Conservation (phyloP, 495 filamentous ascomycete genomes). For the Penicillium salamii region DNA sequence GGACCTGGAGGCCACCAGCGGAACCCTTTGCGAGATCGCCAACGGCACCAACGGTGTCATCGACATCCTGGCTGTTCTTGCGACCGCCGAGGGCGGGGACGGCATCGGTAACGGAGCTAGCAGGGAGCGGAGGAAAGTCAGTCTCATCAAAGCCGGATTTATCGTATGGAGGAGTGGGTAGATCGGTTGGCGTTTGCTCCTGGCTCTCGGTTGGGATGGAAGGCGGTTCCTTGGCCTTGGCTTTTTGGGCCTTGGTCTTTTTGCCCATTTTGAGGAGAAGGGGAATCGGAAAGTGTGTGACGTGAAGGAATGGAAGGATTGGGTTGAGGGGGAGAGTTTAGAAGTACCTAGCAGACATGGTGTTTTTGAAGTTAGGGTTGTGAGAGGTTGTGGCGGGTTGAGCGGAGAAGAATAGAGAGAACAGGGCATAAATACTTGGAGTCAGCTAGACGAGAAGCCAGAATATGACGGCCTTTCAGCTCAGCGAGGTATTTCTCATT, state of each 20-base stretch:
- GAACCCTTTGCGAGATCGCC: background rate
- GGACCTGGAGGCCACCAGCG: conserved; percentile 7
- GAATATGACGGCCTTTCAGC: background rate
- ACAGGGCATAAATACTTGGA: background rate
- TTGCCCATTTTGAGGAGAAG: background rate
- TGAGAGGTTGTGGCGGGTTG: background rate
- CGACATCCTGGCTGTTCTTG: conserved; percentile 8
- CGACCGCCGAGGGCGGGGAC: conserved; percentile 13
- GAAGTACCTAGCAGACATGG: conserved; percentile 14
- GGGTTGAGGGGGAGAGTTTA: background rate
- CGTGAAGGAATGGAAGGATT: background rate
- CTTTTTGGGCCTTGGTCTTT: background rate
- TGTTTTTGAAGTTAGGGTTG: background rate
- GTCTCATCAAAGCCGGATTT: conserved; percentile 13
- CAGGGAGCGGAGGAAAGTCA: conserved; percentile 4
- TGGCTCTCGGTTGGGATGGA: background rate
- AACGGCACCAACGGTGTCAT: conserved; percentile 1
- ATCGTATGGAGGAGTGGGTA: background rate
- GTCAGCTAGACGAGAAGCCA: background rate
- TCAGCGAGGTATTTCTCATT: background rate
- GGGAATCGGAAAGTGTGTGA: background rate
- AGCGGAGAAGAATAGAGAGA: background rate
- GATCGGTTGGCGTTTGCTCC: background rate
- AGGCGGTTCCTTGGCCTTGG: background rate
- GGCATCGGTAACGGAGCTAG: conserved; percentile 4